Conservation (phyloP, 306 rosid species). For the Gastrolobium villosum region DNA sequence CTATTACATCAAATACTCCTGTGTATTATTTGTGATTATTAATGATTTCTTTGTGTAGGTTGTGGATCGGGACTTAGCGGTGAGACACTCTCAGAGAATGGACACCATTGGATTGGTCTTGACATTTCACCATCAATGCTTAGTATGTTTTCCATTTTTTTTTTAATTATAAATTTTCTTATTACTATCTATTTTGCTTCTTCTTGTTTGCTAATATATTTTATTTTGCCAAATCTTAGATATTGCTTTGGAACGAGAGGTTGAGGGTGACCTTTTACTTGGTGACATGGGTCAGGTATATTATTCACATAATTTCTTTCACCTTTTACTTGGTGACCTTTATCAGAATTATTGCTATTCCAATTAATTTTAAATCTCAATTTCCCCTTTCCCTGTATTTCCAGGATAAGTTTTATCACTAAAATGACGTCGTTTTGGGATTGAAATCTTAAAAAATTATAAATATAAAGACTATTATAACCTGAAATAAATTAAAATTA, state of each 20-base stretch:
- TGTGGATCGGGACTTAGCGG: conserved; percentile 99
- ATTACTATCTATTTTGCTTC: background rate
- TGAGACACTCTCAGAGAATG: conserved; percentile 77
- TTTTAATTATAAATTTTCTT: background rate
- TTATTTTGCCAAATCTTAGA: conserved; percentile 51
- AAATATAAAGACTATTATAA: too few relatives aligned
- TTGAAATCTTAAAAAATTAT: too few relatives aligned
- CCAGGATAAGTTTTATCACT: too few relatives aligned
- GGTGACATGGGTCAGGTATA: conserved; percentile 96
- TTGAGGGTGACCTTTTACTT: conserved; percentile 89
- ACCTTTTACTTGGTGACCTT: too few relatives aligned
- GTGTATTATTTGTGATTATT: background rate
- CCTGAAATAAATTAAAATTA: too few relatives aligned
- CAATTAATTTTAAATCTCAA: too few relatives aligned
- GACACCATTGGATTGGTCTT: conserved; percentile 94
- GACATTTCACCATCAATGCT: conserved; percentile 98
- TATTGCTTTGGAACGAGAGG: conserved; percentile 89
- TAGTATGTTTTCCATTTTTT: conserved; percentile 53
- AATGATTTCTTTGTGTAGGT: conserved; percentile 56
- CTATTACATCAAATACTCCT: too few relatives aligned
- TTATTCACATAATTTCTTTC: conserved; percentile 38
- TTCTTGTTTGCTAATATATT: conserved; percentile 3
- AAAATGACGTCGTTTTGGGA: too few relatives aligned
- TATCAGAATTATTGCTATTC: too few relatives aligned
- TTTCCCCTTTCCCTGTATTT: background rate